Evolutionary conservation across 176 grass and related monocot genomes (phyloP), one percentile per base, ranked within the genome.

Genomic region (Carex littledalei): DNA sequence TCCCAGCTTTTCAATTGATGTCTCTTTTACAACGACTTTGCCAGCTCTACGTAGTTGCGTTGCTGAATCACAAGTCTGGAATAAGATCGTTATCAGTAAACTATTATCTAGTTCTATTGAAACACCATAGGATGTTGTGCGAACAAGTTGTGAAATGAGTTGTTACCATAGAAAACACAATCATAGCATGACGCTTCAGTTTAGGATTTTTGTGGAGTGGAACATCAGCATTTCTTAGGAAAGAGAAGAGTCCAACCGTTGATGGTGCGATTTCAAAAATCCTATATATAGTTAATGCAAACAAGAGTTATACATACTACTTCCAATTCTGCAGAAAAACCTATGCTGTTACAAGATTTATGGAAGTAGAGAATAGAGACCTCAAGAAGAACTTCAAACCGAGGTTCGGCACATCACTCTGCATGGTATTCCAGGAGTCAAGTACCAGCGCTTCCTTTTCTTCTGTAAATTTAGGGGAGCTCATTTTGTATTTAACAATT

Each of bases 171-270:
- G 92, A 86, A 69, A 97, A 94, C 84, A 97, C 89, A 84, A 84
- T 65, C 3, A 94, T 72, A 63, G 89, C 94, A 74, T 97, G 94
- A 14, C 85, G 12, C 89, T 90, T 97, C 72, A 97, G 89, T 90
- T 97, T 97, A 2, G 94, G 91, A 84, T 94, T 89, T 81, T 88
- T 93, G 86, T 97, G 84, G 14, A 97, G 89, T 0, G 94, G 88
- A 63, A 85, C 88, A 69, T 89, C 88, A 65, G 82, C 20, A 14
- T 88, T 84, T 16, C 87, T 75, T 13, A 88, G 82, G 53, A 88
- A 88, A n/a, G 87, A 88, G 74, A 88, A 88, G 47, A 88, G 43
- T 8, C 82, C 81, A 52, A 78, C 29, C 35, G 87, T 59, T 53
- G 87, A 88, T 67, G 87, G 87, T 15, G 87, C 87, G 35, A 88